Evolutionary conservation across 176 grass and related monocot species (phyloP).

Genomic region (Zea luxurians): DNA sequence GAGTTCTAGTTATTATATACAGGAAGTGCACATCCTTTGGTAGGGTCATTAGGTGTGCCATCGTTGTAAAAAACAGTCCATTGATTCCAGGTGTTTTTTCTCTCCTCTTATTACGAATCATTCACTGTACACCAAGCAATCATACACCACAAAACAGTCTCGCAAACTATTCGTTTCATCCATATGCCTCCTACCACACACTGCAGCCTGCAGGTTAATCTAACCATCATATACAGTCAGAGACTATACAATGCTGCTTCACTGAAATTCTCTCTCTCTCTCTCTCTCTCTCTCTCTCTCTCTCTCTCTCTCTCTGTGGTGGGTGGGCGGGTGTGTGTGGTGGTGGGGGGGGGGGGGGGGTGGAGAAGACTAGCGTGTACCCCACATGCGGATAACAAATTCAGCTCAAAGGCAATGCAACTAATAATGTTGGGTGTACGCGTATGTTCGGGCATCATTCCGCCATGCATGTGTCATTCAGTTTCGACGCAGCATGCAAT

Average conservation of each 20-base stretch:
- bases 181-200: not conserved
- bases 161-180: not conserved
- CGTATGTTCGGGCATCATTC: not conserved
- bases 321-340: too few species aligned
- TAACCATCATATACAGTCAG: not conserved
- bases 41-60: not conserved
- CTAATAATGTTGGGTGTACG: not conserved
- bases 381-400: not conserved
- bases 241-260: not conserved
- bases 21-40: not conserved
- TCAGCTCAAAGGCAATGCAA: not conserved
- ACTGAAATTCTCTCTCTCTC: not conserved
- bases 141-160: not conserved
- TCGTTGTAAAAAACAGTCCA: not conserved
- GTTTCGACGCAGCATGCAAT: not conserved
- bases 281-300: too few species aligned
- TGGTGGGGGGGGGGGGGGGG: too few species aligned
- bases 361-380: too few species aligned
- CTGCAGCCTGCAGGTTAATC: not conserved
- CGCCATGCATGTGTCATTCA: not conserved
- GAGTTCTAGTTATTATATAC: too few species aligned
- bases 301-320: too few species aligned
- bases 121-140: not conserved
- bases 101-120: too few species aligned
- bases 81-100: not conserved